Evolutionary conservation across 1,284 basidiomycete species (phyloP).

Genomic region (Blastosporella zonata): DNA sequence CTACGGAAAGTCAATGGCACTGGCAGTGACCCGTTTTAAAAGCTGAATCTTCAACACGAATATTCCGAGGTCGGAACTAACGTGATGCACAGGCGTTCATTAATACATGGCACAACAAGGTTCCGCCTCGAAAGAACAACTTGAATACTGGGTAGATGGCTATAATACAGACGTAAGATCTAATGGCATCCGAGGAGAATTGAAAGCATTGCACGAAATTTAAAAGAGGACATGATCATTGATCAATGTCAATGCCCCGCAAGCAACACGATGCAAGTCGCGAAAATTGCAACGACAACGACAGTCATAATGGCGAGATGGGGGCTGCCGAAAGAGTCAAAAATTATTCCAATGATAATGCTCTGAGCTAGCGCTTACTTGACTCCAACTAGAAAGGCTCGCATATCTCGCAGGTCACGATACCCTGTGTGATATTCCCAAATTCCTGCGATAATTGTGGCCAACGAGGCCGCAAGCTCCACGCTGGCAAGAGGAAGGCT

Average conservation of each 20-base stretch:
- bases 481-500: constrained; percentile 41
- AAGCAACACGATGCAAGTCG: constrained; percentile 50
- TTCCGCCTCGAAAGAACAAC: too few relatives aligned
- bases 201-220: too few relatives aligned
- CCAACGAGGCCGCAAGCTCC: constrained; percentile 48
- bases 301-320: constrained; percentile 51
- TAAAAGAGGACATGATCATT: background rate
- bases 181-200: too few relatives aligned
- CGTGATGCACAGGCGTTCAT: too few relatives aligned
- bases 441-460: constrained; percentile 51
- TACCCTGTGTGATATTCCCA: constrained; percentile 65
- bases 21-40: too few relatives aligned
- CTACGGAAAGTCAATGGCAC: too few relatives aligned
- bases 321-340: constrained; percentile 34
- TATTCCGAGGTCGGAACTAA: too few relatives aligned
- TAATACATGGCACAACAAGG: too few relatives aligned
- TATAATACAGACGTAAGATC: too few relatives aligned
- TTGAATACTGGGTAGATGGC: too few relatives aligned
- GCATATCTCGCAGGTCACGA: constrained; percentile 50
- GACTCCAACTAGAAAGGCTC: constrained; percentile 55
- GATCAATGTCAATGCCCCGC: constrained; percentile 15
- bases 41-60: too few relatives aligned
- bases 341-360: constrained; percentile 7
- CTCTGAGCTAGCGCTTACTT: constrained; percentile 42
- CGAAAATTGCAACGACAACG: constrained; percentile 47